Evolutionary conservation across 2,329 filamentous ascomycete species (phyloP).

Genomic region (Raffaelea albimanens): DNA sequence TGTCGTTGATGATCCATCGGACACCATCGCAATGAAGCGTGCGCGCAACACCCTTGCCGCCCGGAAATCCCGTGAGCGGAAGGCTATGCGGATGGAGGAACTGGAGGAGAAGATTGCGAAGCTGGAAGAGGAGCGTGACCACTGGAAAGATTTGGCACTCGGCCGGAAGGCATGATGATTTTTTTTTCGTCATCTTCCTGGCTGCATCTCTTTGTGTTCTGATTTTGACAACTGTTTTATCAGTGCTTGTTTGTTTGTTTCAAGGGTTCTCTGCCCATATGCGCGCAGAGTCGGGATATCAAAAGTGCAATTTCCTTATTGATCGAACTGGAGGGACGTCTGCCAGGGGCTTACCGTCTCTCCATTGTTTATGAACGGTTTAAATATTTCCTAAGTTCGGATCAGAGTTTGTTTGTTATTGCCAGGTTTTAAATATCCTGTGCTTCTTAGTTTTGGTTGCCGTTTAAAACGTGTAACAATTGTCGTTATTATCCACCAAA

Average conservation of each 20-base stretch:
- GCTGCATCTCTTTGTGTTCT: background rate
- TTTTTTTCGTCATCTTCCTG: constrained; percentile 8
- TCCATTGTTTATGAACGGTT: background rate
- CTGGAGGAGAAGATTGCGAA: constrained; percentile 66
- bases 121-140: constrained; percentile 55
- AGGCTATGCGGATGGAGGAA: constrained; percentile 65
- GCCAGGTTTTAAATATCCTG: too few species aligned
- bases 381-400: too few species aligned
- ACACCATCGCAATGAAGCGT: constrained; percentile 79
- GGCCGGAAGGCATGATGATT: constrained; percentile 21
- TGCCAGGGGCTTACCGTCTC: background rate
- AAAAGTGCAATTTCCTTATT: background rate
- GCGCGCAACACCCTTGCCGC: constrained; percentile 89
- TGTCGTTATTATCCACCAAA: too few species aligned
- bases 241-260: background rate
- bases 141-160: constrained; percentile 52
- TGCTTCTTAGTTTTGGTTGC: too few species aligned
- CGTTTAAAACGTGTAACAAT: too few species aligned
- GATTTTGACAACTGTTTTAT: background rate
- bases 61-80: constrained; percentile 83
- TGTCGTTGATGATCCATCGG: constrained; percentile 61
- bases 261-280: background rate
- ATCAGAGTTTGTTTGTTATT: too few species aligned
- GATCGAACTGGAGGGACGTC: background rate
- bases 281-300: background rate